Evolutionary conservation across 192 early-diverging fungal genomes (phyloP).

Genomic region (Podila horticola): DNA sequence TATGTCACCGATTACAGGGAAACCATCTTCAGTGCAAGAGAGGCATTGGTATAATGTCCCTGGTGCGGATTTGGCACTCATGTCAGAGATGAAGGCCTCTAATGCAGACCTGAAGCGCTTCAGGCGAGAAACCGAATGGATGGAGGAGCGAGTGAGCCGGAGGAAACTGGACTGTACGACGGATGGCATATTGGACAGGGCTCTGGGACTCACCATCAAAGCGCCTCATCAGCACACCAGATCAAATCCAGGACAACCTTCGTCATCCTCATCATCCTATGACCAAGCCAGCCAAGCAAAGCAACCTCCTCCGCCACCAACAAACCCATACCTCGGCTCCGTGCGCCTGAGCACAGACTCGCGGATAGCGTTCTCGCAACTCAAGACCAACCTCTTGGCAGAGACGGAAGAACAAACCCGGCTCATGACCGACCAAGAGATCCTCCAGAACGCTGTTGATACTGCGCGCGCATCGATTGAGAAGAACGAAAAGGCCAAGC

Average conservation of each 20-base stretch:
- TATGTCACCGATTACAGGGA: not conserved
- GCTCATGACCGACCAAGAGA: constrained; percentile 22
- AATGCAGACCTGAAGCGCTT: constrained; percentile 37
- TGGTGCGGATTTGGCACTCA: constrained; percentile 37
- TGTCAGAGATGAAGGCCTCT: constrained; percentile 43
- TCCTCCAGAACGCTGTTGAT: constrained; percentile 10
- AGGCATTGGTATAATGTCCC: constrained; percentile 27
- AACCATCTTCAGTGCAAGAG: not conserved
- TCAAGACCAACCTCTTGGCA: constrained; percentile 22
- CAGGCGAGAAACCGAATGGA: constrained; percentile 34
- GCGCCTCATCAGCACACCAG: not conserved
- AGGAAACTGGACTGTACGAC: constrained; percentile 10
- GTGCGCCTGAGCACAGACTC: constrained; percentile 41
- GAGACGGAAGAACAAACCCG: constrained; percentile 40
- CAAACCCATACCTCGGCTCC: not conserved
- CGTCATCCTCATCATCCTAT: not conserved
- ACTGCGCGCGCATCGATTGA: constrained; percentile 1
- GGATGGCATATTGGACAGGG: constrained; percentile 28
- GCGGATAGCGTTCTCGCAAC: constrained; percentile 27
- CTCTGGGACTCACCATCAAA: constrained; percentile 28
- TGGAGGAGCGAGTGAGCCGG: constrained; percentile 33
- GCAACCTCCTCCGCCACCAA: not conserved
- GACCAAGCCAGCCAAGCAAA: not conserved
- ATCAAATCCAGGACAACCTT: too few species aligned
- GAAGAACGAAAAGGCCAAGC: constrained; percentile 1